Evolutionary conservation across 176 grass and related monocot genomes (phyloP).

Genomic region (Elaeis guineensis): DNA sequence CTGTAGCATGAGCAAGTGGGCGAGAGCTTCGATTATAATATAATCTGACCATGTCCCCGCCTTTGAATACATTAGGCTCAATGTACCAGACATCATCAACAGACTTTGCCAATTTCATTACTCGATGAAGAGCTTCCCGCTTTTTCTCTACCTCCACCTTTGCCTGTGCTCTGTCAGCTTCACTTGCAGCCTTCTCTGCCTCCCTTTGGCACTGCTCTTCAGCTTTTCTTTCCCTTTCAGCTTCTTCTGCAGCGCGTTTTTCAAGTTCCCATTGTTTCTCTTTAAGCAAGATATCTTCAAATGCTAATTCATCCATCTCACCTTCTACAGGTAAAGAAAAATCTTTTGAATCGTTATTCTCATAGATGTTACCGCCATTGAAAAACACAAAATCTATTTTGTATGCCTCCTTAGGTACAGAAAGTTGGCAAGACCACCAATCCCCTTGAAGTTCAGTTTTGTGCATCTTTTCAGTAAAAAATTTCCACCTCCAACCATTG

Average conservation of each 20-base stretch:
- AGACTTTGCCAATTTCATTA: slow-evolving; percentile 37
- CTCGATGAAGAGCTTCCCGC: slow-evolving; percentile 29
- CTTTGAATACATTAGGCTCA: slow-evolving; percentile 57
- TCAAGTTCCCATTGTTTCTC: slow-evolving; percentile 67
- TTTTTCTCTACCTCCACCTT: slow-evolving; percentile 58
- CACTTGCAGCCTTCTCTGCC: slow-evolving; percentile 53
- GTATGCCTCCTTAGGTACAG: slow-evolving; percentile 83
- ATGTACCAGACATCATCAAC: slow-evolving; percentile 62
- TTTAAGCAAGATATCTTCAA: slow-evolving; percentile 74
- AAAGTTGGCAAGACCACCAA: slow-evolving; percentile 90
- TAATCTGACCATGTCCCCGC: slow-evolving; percentile 60
- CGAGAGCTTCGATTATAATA: slow-evolving; percentile 74
- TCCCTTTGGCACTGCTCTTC: slow-evolving; percentile 48
- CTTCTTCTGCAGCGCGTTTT: slow-evolving; percentile 63
- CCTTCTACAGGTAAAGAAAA: slow-evolving; percentile 61
- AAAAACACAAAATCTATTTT: slow-evolving; percentile 97
- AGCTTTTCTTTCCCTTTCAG: slow-evolving; percentile 64
- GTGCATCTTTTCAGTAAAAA: slow-evolving; percentile 56
- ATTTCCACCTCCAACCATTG: slow-evolving; percentile 92
- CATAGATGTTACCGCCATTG: slow-evolving; percentile 58
- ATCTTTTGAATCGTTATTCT: slow-evolving; percentile 73
- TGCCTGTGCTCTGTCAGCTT: slow-evolving; percentile 55
- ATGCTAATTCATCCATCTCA: slow-evolving; percentile 53
- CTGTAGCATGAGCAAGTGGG: slow-evolving; percentile 49
- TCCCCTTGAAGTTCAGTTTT: slow-evolving; percentile 70